phyloP scores from a whole-genome alignment of 441 rosid genomes.

The Biscutella laevigata region DNA sequence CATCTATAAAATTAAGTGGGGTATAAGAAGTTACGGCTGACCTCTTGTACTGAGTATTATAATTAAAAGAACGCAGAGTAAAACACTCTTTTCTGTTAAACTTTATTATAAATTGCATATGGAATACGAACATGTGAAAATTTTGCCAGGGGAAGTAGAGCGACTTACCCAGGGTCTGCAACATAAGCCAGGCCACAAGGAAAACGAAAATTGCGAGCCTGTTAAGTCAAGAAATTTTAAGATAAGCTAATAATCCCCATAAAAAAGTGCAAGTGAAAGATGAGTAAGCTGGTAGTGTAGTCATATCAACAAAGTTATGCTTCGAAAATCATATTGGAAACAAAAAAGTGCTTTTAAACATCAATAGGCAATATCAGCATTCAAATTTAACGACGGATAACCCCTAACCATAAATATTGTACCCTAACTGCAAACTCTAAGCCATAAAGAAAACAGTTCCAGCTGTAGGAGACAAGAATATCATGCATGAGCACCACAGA shows the following conservation, averaged over 20 bases:
- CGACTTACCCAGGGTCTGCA: slow-evolving; percentile 85
- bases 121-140: slow-evolving; percentile 7
- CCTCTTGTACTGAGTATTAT: no score
- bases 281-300: background rate
- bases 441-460: slow-evolving; percentile 7
- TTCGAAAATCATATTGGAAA: background rate
- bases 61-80: no score
- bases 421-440: slow-evolving; percentile 1
- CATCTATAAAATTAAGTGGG: no score
- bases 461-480: background rate
- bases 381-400: slow-evolving; percentile 4
- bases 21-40: no score
- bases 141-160: slow-evolving; percentile 10
- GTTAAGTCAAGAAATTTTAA: slow-evolving; percentile 24
- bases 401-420: background rate
- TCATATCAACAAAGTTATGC: background rate
- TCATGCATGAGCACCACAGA: background rate
- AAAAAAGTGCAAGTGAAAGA: slow-evolving; percentile 7
- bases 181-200: slow-evolving; percentile 92
- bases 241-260: slow-evolving; percentile 18
- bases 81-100: no score
- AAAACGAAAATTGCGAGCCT: slow-evolving; percentile 95
- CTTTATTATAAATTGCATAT: no score
- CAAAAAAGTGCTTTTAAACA: background rate
- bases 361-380: background rate